A percentile compares a stretch with the other conserved stretches of the same genome.
Conservation (phyloP, 306 rosid genomes). For the Senna tora region DNA sequence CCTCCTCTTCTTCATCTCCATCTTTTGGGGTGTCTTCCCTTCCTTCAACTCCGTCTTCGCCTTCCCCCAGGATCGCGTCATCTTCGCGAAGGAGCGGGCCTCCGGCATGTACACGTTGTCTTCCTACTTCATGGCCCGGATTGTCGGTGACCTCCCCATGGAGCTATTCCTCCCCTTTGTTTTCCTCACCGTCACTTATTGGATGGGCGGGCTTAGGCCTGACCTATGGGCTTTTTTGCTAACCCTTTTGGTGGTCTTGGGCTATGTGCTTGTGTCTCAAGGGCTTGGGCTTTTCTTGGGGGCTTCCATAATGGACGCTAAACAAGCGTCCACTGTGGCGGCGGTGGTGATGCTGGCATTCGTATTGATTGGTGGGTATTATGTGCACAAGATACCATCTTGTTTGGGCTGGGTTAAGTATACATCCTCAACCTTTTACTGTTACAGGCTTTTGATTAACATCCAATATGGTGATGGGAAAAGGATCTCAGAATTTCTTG, state of each 20-base stretch:
- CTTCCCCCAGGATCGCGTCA: conserved; percentile 88
- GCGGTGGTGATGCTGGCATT: conserved; percentile 90
- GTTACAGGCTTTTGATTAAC: conserved; percentile 65
- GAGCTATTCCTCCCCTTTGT: conserved; percentile 87
- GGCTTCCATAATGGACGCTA: conserved; percentile 89
- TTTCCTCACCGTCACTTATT: conserved; percentile 64
- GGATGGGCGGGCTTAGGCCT: conserved; percentile 84
- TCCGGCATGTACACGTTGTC: conserved; percentile 89
- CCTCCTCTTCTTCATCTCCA: conserved; percentile 87
- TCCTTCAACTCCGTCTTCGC: conserved; percentile 83
- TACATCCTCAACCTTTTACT: conserved; percentile 70
- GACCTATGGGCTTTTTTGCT: conserved; percentile 59
- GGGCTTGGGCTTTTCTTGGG: conserved; percentile 94
- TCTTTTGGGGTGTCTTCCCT: conserved; percentile 94
- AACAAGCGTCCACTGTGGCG: conserved; percentile 81
- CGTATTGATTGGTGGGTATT: conserved; percentile 84
- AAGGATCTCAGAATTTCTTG: conserved; percentile 56
- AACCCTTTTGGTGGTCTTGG: conserved; percentile 61
- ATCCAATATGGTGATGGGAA: conserved; percentile 79
- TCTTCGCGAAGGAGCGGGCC: conserved; percentile 74
- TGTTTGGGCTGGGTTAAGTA: conserved; percentile 86
- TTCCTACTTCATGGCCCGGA: conserved; percentile 76
- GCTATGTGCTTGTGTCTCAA: conserved; percentile 81
- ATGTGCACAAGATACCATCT: conserved; percentile 78
- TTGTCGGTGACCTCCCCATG: conserved; percentile 90